Percentiles rank a stretch among this genome's conserved stretches.
These are phyloP conservation scores for Mikania micrantha DNA, from an alignment of 129 eudicot species.

Conservation along the genomic window DNA sequence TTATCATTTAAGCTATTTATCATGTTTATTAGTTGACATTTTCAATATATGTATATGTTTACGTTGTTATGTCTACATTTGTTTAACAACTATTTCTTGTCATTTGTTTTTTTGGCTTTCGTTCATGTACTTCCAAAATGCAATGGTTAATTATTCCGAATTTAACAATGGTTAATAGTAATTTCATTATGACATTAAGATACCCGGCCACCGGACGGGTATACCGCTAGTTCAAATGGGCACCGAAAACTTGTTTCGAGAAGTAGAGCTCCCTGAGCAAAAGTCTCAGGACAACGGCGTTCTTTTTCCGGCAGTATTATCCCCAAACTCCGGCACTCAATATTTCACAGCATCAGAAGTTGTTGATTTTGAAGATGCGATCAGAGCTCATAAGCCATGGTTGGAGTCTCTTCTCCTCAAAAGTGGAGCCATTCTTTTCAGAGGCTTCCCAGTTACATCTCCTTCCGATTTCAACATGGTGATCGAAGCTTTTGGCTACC, in stretches of 20 bases:
- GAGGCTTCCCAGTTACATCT: constrained; percentile 43
- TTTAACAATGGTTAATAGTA: too few relatives aligned
- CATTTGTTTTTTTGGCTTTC: too few relatives aligned
- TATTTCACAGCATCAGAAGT: neutral
- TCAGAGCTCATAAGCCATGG: constrained; percentile 51
- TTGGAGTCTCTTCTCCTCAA: constrained; percentile 37
- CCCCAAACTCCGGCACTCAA: constrained; percentile 27
- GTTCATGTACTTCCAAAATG: too few relatives aligned
- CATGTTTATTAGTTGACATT: too few relatives aligned
- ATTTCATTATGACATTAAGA: too few relatives aligned
- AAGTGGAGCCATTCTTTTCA: constrained; percentile 64
- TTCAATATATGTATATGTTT: too few relatives aligned
- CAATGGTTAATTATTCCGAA: too few relatives aligned
- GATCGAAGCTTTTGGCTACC: constrained; percentile 72
- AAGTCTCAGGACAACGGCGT: constrained; percentile 15
- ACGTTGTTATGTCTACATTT: too few relatives aligned
- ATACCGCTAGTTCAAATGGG: too few relatives aligned
- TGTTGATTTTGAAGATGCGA: constrained; percentile 23
- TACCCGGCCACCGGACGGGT: too few relatives aligned
- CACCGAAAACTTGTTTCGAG: constrained; percentile 7
- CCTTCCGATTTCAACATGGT: constrained; percentile 63
- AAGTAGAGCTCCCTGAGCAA: constrained; percentile 40
- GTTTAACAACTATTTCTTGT: too few relatives aligned
- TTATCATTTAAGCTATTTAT: too few relatives aligned
- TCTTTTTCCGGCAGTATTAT: constrained; percentile 47